Evolutionary conservation across 768 basidiomycete genomes (phyloP).

Genomic region (Botryobasidium botryosum): DNA sequence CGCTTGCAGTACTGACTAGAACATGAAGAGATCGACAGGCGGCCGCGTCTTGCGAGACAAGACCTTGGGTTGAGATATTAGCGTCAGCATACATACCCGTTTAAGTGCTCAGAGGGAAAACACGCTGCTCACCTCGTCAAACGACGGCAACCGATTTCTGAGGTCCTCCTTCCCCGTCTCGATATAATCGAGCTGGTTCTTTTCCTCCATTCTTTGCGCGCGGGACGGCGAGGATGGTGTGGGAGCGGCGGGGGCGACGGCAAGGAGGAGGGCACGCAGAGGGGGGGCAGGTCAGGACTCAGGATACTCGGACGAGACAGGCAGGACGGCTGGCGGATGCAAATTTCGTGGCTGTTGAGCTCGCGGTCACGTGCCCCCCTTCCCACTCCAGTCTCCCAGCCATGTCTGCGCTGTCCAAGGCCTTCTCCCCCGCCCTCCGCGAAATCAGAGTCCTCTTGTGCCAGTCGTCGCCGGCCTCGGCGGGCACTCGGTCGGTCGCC

Average conservation of each 20-base stretch:
- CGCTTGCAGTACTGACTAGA: slow-evolving; percentile 56
- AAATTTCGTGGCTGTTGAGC: too few species aligned
- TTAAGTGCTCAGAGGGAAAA: background rate
- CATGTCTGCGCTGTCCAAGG: slow-evolving; percentile 52
- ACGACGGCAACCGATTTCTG: background rate
- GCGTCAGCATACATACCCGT: slow-evolving; percentile 4
- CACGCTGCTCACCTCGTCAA: background rate
- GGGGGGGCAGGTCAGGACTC: too few species aligned
- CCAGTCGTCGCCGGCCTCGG: slow-evolving; percentile 57
- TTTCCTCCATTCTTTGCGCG: too few species aligned
- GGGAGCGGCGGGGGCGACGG: too few species aligned
- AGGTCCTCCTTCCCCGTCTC: too few species aligned
- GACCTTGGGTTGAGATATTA: slow-evolving; percentile 43
- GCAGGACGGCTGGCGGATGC: too few species aligned
- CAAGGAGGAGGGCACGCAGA: too few species aligned
- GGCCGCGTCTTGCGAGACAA: slow-evolving; percentile 79
- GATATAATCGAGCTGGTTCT: too few species aligned
- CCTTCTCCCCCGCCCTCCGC: slow-evolving; percentile 57
- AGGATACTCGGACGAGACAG: too few species aligned
- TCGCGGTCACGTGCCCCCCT: too few species aligned
- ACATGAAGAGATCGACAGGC: slow-evolving; percentile 97
- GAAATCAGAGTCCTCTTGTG: slow-evolving; percentile 71
- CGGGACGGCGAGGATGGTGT: too few species aligned
- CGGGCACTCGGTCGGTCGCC: slow-evolving; percentile 55
- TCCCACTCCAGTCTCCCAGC: background rate